phyloP scores from a whole-genome alignment of 805 yeast genomes.

The Cyberlindnera misumaiensis region DNA sequence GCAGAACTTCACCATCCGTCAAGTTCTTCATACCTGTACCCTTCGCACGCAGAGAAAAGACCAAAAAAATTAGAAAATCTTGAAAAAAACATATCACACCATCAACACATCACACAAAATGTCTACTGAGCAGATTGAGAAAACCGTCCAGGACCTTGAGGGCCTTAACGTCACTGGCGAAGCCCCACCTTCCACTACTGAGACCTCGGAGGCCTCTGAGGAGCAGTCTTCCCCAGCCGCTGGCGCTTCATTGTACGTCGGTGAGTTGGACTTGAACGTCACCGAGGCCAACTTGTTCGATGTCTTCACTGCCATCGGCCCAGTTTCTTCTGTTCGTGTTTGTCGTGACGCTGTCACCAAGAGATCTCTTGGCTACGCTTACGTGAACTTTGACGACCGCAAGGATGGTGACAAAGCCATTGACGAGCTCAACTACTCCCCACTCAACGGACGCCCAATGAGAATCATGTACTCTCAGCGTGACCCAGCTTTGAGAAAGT shows the following conservation, averaged over 20 bases:
- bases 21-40: neutral
- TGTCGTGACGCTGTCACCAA: constrained; percentile 98
- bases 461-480: constrained; percentile 99
- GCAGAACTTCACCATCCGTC: neutral
- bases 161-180: constrained; percentile 36
- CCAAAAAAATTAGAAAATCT: constrained; percentile 21
- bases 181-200: constrained; percentile 6
- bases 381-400: constrained; percentile 87
- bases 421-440: constrained; percentile 90
- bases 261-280: constrained; percentile 89
- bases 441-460: constrained; percentile 92
- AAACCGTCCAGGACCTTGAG: constrained; percentile 41
- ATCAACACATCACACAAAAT: constrained; percentile 14
- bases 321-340: constrained; percentile 94
- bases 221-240: constrained; percentile 23
- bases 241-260: constrained; percentile 76
- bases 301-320: constrained; percentile 90
- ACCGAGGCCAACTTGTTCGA: constrained; percentile 94
- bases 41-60: constrained; percentile 8
- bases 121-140: constrained; percentile 34
- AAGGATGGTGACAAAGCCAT: constrained; percentile 92
- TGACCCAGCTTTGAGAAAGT: constrained; percentile 91
- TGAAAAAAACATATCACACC: constrained; percentile 6
- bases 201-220: constrained; percentile 1
- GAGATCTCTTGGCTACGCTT: constrained; percentile 96